Evolutionary conservation across 208 protist genomes (phyloP), one percentile per base, ranked within the genome.

Genomic region (Trypanosoma caninum): DNA sequence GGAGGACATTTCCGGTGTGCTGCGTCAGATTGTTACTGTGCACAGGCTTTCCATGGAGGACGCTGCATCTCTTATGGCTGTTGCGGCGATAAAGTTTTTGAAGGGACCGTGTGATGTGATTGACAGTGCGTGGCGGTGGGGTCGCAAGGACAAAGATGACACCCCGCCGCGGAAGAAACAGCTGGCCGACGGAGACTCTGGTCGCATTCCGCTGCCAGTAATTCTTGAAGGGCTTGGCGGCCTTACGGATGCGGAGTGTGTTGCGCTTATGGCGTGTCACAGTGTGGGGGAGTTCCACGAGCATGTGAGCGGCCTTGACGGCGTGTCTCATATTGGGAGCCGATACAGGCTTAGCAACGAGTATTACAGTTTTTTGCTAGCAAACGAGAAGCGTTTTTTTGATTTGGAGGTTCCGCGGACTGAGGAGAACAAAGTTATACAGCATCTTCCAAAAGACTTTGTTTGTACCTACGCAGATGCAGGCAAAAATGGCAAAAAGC

Each of bases 211-310:
- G 35, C 11, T 74, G 30, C 83, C 81, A 33, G 78, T 60, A 6
- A 70, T 93, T 34, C 69, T 93, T 57, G 64, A 82, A 30, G 42
- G 62, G 11, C 54, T 93, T 20, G 82, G 87, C 14, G 74, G 69
- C 44, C 63, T 94, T 27, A 88, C 81, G 13, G 81, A 87, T 56
- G 83, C 78, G 57, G 87, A 94, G 74, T 87, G 79, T 40, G 78
- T 94, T 10, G 87, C 87, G 33, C 69, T 94, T n/a, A 72, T 94
- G 54, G 83, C 81, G 14, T 91, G 80, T 64, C 87, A 94, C 74
- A 81, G 80, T 51, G 87, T 94, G 13, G 87, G 87, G 44, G 83
- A 94, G 61, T 91, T 91, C 35, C 87, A 94, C 78, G 83, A 87
- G 56, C 69, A 84, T 40, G 87, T 94, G 6, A 91, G 83, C 61